phyloP scores from a whole-genome alignment of 2,329 filamentous ascomycete genomes.

The Talaromyces verruculosus region DNA sequence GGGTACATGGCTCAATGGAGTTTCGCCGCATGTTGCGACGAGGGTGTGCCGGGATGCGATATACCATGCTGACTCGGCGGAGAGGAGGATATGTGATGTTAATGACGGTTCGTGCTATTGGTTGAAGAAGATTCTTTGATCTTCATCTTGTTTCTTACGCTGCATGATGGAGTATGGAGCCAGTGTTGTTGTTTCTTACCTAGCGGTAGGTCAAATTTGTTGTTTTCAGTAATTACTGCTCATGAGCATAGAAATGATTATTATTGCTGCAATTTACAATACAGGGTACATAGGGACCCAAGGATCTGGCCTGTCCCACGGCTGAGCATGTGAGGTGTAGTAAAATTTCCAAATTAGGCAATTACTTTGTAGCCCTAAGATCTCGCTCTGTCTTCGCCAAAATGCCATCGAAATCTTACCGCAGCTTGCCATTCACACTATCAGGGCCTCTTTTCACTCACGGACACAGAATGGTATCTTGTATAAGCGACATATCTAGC shows the following conservation, averaged over 20 bases:
- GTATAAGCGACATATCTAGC: too few species aligned
- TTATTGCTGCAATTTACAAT: neutral
- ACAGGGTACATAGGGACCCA: neutral
- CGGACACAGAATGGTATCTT: too few species aligned
- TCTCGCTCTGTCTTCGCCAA: neutral
- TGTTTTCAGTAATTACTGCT: neutral
- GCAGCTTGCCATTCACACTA: too few species aligned
- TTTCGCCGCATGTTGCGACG: neutral
- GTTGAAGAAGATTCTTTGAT: conserved; percentile 17
- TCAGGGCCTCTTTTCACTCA: too few species aligned
- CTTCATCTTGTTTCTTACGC: neutral
- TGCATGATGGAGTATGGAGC: neutral
- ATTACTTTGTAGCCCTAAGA: neutral
- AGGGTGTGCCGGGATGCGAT: conserved; percentile 13
- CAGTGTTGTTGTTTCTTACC: neutral
- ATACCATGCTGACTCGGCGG: neutral
- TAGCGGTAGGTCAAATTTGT: neutral
- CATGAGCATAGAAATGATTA: neutral
- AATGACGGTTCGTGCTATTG: conserved; percentile 11
- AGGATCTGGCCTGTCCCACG: neutral
- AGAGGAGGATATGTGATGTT: conserved; percentile 13
- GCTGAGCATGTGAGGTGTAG: neutral
- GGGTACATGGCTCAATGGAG: neutral
- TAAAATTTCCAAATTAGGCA: neutral
- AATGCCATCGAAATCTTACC: neutral